phyloP scores from a whole-genome alignment of 441 rosid species.

The Flueggea neowawraea region DNA sequence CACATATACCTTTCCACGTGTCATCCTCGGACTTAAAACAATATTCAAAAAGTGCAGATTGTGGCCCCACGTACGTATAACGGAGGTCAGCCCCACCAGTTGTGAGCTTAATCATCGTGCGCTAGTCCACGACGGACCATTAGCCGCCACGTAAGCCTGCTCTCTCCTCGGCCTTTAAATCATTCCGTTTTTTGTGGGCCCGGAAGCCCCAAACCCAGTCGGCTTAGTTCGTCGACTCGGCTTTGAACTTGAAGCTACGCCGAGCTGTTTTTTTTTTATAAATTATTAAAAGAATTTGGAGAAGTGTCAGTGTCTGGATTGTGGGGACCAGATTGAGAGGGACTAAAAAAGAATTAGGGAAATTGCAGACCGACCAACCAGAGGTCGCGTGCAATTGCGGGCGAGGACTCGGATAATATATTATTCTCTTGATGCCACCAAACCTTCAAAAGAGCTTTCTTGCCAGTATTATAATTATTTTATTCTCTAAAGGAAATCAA shows the following conservation, averaged over 20 bases:
- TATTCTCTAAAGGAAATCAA: neutral
- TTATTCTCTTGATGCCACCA: conserved; percentile 18
- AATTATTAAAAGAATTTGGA: conserved; percentile 27
- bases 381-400: conserved; percentile 47
- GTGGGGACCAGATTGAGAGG: conserved; percentile 33
- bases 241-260: no score
- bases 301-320: conserved; percentile 35
- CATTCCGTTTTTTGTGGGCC: conserved; percentile 41
- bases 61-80: conserved; percentile 28
- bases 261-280: no score
- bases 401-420: conserved; percentile 17
- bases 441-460: conserved; percentile 15
- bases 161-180: conserved; percentile 16
- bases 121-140: conserved; percentile 65
- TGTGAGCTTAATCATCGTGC: conserved; percentile 45
- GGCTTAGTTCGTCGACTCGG: neutral
- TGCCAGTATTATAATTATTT: neutral
- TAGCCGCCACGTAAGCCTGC: conserved; percentile 44
- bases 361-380: conserved; percentile 49
- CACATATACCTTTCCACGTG: conserved; percentile 5
- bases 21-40: conserved; percentile 10
- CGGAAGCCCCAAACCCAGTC: neutral
- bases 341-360: conserved; percentile 8
- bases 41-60: conserved; percentile 13
- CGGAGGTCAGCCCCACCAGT: conserved; percentile 38